Evolutionary conservation across 2,329 filamentous ascomycete species (phyloP).

Genomic region (Pseudocercospora eumusae): DNA sequence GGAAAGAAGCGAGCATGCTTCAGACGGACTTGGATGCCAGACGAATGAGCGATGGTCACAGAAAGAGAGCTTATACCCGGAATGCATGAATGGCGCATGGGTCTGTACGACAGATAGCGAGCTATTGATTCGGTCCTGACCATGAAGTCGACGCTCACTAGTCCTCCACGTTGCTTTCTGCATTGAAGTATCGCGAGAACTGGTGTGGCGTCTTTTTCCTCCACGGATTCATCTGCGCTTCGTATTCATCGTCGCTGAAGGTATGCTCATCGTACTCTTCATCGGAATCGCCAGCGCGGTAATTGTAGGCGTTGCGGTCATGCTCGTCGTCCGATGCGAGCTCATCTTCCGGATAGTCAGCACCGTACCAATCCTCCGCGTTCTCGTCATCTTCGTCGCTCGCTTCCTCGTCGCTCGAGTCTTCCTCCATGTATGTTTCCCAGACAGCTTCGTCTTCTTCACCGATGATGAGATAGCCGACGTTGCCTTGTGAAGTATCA

Average conservation of each 20-base stretch:
- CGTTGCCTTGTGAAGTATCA: slow-evolving; percentile 38
- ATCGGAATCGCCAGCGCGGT: slow-evolving; percentile 41
- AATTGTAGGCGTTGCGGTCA: slow-evolving; percentile 48
- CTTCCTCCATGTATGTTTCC: slow-evolving; percentile 58
- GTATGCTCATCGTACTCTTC: slow-evolving; percentile 43
- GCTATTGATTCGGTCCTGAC: not conserved
- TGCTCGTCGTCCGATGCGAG: slow-evolving; percentile 70
- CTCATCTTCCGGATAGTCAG: slow-evolving; percentile 80
- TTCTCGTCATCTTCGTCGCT: slow-evolving; percentile 66
- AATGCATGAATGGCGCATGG: not conserved
- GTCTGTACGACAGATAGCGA: not conserved
- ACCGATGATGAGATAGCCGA: slow-evolving; percentile 53
- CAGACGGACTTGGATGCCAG: not conserved
- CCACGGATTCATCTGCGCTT: slow-evolving; percentile 37
- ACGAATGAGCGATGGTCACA: not conserved
- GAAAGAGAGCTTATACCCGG: not conserved
- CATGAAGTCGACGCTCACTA: not conserved
- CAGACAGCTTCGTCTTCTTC: slow-evolving; percentile 58
- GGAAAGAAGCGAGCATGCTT: not conserved
- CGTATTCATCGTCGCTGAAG: slow-evolving; percentile 36
- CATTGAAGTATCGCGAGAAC: slow-evolving; percentile 29
- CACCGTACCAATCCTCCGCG: slow-evolving; percentile 75
- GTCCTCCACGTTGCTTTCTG: slow-evolving; percentile 15
- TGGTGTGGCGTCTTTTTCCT: slow-evolving; percentile 32
- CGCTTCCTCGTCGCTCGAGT: slow-evolving; percentile 54